Evolutionary conservation across 805 yeast genomes (phyloP).

Genomic region (Starmerella kuoi): DNA sequence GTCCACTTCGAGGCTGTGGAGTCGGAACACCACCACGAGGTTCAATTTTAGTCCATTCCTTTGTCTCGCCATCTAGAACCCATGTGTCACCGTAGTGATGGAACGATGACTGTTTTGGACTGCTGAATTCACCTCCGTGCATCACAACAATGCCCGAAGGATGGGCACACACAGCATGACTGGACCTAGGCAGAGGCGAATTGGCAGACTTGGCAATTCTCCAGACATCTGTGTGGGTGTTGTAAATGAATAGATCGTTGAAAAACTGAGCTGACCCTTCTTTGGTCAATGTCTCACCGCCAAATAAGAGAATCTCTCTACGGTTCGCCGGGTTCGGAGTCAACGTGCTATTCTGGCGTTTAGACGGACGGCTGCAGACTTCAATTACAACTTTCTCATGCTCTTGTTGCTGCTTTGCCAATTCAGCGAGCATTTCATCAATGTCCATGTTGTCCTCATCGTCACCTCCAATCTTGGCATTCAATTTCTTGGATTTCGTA

Average conservation of each 20-base stretch:
- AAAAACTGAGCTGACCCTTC: slow-evolving; percentile 50
- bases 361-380: slow-evolving; percentile 46
- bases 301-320: slow-evolving; percentile 70
- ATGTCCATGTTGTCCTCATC: slow-evolving; percentile 79
- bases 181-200: slow-evolving; percentile 82
- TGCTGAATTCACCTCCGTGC: slow-evolving; percentile 95
- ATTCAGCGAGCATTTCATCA: slow-evolving; percentile 67
- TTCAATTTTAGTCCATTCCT: slow-evolving; percentile 86
- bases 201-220: slow-evolving; percentile 65
- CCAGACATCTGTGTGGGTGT: slow-evolving; percentile 74
- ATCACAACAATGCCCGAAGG: slow-evolving; percentile 75
- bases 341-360: slow-evolving; percentile 62
- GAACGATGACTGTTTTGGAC: slow-evolving; percentile 90
- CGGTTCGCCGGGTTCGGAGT: slow-evolving; percentile 70
- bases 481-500: slow-evolving; percentile 56
- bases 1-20: slow-evolving; percentile 87
- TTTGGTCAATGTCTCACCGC: slow-evolving; percentile 58
- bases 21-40: slow-evolving; percentile 34
- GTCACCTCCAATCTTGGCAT: slow-evolving; percentile 46
- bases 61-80: slow-evolving; percentile 71
- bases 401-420: slow-evolving; percentile 66
- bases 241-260: slow-evolving; percentile 66
- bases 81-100: slow-evolving; percentile 96
- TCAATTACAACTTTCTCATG: slow-evolving; percentile 61
- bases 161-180: slow-evolving; percentile 88